Evolutionary conservation across 441 rosid genomes (phyloP), one percentile per base, ranked within the genome.

Genomic region (Croton setiger): DNA sequence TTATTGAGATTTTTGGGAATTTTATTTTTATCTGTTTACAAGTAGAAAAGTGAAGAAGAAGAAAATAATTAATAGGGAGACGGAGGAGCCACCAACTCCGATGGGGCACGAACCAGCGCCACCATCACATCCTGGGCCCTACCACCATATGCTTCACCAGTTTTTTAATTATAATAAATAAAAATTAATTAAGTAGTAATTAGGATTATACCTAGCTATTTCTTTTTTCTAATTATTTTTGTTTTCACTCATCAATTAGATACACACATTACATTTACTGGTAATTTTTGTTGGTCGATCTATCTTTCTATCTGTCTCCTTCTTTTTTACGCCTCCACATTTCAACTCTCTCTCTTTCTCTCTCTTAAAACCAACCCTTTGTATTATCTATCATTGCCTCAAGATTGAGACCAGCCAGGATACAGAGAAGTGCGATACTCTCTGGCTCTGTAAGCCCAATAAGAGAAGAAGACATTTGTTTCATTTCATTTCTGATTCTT

Each of bases 121-220:
- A 83, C 86, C 88, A 68, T 80, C 86, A 64, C 78, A 68, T 53
- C 60, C 62, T 17, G 70, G 79, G 76, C 66, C 79, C 88, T 85
- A 66, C 82, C 78, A 66, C 75, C 18, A 51, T 4, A 13, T 53
- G 11, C 56, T 53, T 8, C 21, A 12, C 61, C 5, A 39, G 54
- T n/a, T 53, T 18, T 14, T 11, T 4, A 7, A 6, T 18, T 1
- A 9, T 45, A 10, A 45, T 17, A 49, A n/a, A 49, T 45, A 0
- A 45, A 10, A 12, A 45, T 45, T 27, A 27, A 27, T 27, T 27
- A 27, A 27, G 31, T 27, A 0, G 31, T 27, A 4, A 15, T 53
- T 2, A 55, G 23, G 1, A 23, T 55, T 54, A 21, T 21, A 10
- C 4, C 15, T 17, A 4, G 4, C 14, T 21, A 17, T 41, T 35